These are phyloP conservation scores for Immersiporthe knoxdaviesiana DNA, from an alignment of 2,329 filamentous ascomycete genomes.

Conservation along the genomic window DNA sequence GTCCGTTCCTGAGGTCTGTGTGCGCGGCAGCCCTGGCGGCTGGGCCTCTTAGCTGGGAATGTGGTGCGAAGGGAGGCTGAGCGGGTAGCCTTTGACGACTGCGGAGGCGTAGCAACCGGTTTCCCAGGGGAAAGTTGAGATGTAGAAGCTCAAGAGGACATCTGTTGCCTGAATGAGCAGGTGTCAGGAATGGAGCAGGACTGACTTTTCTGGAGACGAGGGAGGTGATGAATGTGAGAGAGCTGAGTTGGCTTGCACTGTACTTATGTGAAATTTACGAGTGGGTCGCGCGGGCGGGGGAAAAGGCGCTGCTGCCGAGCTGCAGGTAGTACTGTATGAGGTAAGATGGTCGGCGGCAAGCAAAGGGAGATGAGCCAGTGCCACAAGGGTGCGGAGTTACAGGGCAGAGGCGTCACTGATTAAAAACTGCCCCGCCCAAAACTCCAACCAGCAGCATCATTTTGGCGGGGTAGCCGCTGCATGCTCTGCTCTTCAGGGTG, in stretches of 20 bases:
- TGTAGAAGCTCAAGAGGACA: neutral
- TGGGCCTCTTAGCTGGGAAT: neutral
- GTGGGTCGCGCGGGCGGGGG: slow-evolving; percentile 11
- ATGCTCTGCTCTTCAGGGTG: neutral
- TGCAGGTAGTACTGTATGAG: neutral
- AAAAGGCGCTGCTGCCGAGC: neutral
- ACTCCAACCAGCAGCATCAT: neutral
- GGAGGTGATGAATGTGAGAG: neutral
- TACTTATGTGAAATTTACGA: slow-evolving; percentile 29
- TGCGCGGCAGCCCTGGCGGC: neutral
- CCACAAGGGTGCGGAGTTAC: no score
- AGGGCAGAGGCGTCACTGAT: neutral
- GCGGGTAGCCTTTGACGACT: neutral
- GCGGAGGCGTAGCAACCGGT: neutral
- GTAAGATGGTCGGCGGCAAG: no score
- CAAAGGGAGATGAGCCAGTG: neutral
- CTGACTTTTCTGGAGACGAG: neutral
- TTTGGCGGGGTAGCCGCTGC: slow-evolving; percentile 7
- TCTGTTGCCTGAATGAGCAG: neutral
- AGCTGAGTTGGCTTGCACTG: neutral
- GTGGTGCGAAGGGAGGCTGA: neutral
- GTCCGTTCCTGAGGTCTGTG: neutral
- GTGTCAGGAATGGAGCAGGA: neutral
- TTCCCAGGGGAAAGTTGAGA: neutral
- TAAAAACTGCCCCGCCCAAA: neutral